These are phyloP conservation scores for Claviceps monticola DNA, from an alignment of 2,329 filamentous ascomycete genomes.

Conservation along the genomic window DNA sequence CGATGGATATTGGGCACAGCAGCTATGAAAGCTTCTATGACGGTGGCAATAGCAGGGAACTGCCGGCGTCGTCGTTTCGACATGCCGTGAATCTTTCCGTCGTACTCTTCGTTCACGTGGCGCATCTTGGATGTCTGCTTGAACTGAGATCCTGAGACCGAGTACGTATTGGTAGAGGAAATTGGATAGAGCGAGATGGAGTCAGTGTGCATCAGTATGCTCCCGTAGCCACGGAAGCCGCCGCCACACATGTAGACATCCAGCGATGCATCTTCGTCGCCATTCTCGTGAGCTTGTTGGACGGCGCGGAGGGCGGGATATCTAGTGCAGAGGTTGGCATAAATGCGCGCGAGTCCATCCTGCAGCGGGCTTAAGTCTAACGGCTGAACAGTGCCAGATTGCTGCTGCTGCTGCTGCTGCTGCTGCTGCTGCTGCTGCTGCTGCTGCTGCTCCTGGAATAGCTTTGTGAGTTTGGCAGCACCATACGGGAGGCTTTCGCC, in stretches of 20 bases:
- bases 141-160: slow-evolving; percentile 48
- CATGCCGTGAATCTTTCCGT: slow-evolving; percentile 57
- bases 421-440: slow-evolving; percentile 14
- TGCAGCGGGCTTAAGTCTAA: slow-evolving; percentile 41
- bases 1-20: slow-evolving; percentile 56
- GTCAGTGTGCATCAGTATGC: slow-evolving; percentile 71
- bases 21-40: slow-evolving; percentile 61
- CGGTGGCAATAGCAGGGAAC: slow-evolving; percentile 69
- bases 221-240: slow-evolving; percentile 83
- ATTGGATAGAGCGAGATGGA: slow-evolving; percentile 67
- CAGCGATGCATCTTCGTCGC: slow-evolving; percentile 28
- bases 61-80: slow-evolving; percentile 67
- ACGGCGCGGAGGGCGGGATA: slow-evolving; percentile 36
- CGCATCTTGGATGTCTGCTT: slow-evolving; percentile 37
- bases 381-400: slow-evolving; percentile 25
- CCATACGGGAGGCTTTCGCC: slow-evolving; percentile 48
- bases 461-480: slow-evolving; percentile 40
- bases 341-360: slow-evolving; percentile 44
- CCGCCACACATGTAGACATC: slow-evolving; percentile 79
- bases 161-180: slow-evolving; percentile 68
- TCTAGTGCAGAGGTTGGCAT: slow-evolving; percentile 32
- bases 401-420: slow-evolving; percentile 6
- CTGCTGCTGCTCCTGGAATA: slow-evolving; percentile 22
- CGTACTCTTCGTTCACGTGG: slow-evolving; percentile 31
- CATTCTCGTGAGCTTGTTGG: slow-evolving; percentile 19